phyloP scores from a whole-genome alignment of 2,329 filamentous ascomycete species.

The Paecilomyces niveus region DNA sequence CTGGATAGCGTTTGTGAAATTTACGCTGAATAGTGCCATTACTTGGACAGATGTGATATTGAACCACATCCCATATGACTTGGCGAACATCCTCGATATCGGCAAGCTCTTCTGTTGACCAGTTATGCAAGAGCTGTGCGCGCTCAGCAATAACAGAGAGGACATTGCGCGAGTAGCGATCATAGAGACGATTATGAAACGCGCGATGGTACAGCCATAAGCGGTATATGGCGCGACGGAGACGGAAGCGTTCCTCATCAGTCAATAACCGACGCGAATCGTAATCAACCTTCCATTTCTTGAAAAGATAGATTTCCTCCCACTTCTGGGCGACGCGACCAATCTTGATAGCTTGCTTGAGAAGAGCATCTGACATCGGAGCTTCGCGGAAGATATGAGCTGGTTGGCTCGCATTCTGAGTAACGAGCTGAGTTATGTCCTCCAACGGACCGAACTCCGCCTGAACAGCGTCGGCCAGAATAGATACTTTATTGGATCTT shows the following conservation, averaged over 20 bases:
- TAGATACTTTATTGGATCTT: slow-evolving; percentile 47
- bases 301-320: slow-evolving; percentile 55
- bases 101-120: slow-evolving; percentile 47
- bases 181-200: slow-evolving; percentile 48
- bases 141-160: slow-evolving; percentile 44
- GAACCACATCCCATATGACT: slow-evolving; percentile 50
- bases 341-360: slow-evolving; percentile 48
- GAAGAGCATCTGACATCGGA: slow-evolving; percentile 48
- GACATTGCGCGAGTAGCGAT: slow-evolving; percentile 44
- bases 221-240: slow-evolving; percentile 54
- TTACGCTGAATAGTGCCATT: slow-evolving; percentile 54
- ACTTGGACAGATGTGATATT: slow-evolving; percentile 54
- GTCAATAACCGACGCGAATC: slow-evolving; percentile 49
- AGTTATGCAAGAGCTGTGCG: slow-evolving; percentile 53
- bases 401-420: slow-evolving; percentile 53
- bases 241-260: slow-evolving; percentile 40
- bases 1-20: slow-evolving; percentile 50
- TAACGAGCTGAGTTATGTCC: slow-evolving; percentile 54
- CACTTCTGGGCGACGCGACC: slow-evolving; percentile 51
- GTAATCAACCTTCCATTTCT: slow-evolving; percentile 55
- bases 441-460: slow-evolving; percentile 51
- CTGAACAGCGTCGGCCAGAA: slow-evolving; percentile 48
- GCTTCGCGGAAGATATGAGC: slow-evolving; percentile 48
- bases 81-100: slow-evolving; percentile 54
- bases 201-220: slow-evolving; percentile 54